Evolutionary conservation across 306 rosid genomes (phyloP).

Genomic region (Pterocarpus macrocarpus): DNA sequence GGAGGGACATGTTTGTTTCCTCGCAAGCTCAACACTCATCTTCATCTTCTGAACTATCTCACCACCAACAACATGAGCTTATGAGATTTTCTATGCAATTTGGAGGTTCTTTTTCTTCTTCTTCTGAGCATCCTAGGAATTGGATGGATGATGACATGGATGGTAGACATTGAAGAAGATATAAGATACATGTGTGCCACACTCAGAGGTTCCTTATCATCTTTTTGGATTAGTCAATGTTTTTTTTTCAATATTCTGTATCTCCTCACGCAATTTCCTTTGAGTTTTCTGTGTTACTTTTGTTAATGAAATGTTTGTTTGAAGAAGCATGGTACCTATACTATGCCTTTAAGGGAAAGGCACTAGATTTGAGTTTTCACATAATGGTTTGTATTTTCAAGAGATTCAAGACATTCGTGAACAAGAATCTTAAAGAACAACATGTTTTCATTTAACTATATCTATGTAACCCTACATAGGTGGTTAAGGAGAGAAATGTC

Average conservation of each 20-base stretch:
- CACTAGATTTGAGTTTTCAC: neutral
- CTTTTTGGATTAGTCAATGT: neutral
- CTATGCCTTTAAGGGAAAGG: neutral
- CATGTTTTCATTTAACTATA: neutral
- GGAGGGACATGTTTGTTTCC: slow-evolving; percentile 31
- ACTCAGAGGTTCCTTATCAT: too few relatives aligned
- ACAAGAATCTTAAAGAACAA: neutral
- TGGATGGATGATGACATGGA: slow-evolving; percentile 52
- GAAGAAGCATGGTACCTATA: neutral
- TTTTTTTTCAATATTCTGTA: too few relatives aligned
- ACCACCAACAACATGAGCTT: slow-evolving; percentile 52
- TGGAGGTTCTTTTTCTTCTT: slow-evolving; percentile 59
- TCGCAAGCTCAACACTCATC: slow-evolving; percentile 18
- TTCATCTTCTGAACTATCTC: slow-evolving; percentile 44
- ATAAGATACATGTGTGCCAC: too few relatives aligned
- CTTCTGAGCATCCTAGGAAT: slow-evolving; percentile 43
- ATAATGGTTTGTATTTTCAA: neutral
- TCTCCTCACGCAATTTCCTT: neutral
- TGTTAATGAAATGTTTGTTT: slow-evolving; percentile 39
- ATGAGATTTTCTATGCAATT: slow-evolving; percentile 52
- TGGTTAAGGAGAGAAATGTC: neutral
- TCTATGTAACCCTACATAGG: neutral
- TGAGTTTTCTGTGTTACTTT: neutral
- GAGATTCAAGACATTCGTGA: neutral
- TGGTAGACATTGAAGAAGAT: slow-evolving; percentile 25